A percentile compares a stretch with the other conserved stretches of the same genome.
phyloP scores from a whole-genome alignment of 2,329 filamentous ascomycete species.

The Paecilomyces niveus region DNA sequence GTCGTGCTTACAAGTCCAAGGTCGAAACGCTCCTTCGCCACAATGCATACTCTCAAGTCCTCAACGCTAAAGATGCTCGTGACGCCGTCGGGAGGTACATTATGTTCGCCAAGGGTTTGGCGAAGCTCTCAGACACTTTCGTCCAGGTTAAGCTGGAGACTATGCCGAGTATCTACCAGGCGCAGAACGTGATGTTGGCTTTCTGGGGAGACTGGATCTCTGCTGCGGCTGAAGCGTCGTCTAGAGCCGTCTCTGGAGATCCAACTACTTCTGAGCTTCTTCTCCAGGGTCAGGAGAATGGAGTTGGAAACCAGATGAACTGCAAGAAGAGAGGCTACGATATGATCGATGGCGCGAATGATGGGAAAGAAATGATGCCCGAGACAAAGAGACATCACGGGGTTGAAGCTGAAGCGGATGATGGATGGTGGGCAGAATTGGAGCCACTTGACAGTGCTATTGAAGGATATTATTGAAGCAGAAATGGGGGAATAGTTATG shows the following conservation, averaged over 20 bases:
- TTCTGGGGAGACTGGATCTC: not conserved
- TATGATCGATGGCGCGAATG: not conserved
- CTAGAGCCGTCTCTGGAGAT: not conserved
- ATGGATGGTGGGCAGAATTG: not conserved
- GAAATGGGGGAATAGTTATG: not conserved
- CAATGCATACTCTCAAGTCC: not conserved
- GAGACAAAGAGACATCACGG: not conserved
- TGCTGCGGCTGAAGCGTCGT: not conserved
- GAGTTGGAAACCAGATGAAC: not conserved
- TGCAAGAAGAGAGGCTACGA: not conserved
- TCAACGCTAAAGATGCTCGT: not conserved
- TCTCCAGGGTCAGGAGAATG: not conserved
- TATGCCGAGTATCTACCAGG: not conserved
- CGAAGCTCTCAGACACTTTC: not conserved
- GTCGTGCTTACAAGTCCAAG: not conserved
- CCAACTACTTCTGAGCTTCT: not conserved
- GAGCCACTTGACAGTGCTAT: not conserved
- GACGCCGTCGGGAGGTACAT: not conserved
- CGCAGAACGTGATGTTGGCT: not conserved
- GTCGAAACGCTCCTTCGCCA: not conserved
- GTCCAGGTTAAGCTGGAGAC: not conserved
- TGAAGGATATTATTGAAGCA: not conserved
- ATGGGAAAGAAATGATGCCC: not conserved
- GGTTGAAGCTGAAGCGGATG: not conserved
- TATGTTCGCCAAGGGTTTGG: not conserved